These are phyloP conservation scores for Phytophthora fragariaefolia DNA, from an alignment of 352 stramenopile species.

Conservation along the genomic window DNA sequence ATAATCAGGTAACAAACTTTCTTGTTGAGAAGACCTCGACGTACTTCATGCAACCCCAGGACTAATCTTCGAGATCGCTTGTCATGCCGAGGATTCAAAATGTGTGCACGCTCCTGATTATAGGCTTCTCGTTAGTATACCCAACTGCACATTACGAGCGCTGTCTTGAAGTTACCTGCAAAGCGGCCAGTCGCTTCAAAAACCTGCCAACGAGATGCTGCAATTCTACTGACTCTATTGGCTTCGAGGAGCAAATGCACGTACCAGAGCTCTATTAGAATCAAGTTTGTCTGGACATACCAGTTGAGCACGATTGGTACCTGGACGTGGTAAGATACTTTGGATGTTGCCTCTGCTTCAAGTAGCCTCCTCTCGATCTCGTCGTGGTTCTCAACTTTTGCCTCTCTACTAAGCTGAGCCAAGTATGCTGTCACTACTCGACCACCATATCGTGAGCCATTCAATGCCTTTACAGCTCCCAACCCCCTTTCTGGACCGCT, in stretches of 20 bases:
- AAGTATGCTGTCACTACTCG: slow-evolving; percentile 18
- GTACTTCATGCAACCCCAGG: slow-evolving; percentile 93
- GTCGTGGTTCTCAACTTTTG: background rate
- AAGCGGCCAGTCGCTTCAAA: slow-evolving; percentile 35
- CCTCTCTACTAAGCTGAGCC: background rate
- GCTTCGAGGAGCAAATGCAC: background rate
- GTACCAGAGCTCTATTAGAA: no score
- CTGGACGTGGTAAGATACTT: slow-evolving; percentile 9
- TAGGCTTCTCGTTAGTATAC: slow-evolving; percentile 3
- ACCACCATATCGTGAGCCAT: slow-evolving; percentile 50
- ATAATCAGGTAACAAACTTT: slow-evolving; percentile 91
- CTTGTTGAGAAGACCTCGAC: slow-evolving; percentile 78
- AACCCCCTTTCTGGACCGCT: slow-evolving; percentile 13
- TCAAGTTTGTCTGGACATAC: no score
- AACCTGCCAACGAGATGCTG: slow-evolving; percentile 23
- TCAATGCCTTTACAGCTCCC: slow-evolving; percentile 23
- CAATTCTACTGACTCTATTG: slow-evolving; percentile 16
- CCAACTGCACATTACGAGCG: background rate
- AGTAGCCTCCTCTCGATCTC: background rate
- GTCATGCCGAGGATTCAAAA: slow-evolving; percentile 68
- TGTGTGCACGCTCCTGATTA: slow-evolving; percentile 67
- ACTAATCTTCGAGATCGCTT: slow-evolving; percentile 84
- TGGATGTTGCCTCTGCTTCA: slow-evolving; percentile 3
- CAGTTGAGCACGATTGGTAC: slow-evolving; percentile 6
- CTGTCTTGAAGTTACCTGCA: slow-evolving; percentile 30